Percentiles rank a stretch among this genome's conserved stretches.
Conservation (phyloP, 257 asterid species). For the Cynanchum wilfordii region DNA sequence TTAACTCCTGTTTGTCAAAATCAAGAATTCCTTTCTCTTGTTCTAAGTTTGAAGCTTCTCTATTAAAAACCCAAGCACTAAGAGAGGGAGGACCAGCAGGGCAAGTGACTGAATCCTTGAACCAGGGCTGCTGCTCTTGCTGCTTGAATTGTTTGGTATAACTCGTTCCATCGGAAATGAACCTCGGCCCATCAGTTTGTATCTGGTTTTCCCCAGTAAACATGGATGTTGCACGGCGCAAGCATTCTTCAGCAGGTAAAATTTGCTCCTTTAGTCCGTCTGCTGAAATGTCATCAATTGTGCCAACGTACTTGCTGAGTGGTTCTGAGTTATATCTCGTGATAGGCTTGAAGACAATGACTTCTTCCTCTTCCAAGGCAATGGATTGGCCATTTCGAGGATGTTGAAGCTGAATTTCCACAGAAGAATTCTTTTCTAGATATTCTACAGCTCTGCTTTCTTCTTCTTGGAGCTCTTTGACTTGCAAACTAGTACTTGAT, state of each 20-base stretch:
- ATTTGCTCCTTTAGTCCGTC: constrained; percentile 16
- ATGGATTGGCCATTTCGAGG: constrained; percentile 8
- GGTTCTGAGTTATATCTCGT: constrained; percentile 75
- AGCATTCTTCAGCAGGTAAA: constrained; percentile 43
- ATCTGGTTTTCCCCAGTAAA: constrained; percentile 34
- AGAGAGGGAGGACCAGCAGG: constrained; percentile 82
- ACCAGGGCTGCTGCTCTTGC: constrained; percentile 25
- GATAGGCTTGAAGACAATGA: constrained; percentile 85
- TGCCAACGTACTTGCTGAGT: constrained; percentile 28
- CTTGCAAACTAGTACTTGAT: constrained; percentile 17
- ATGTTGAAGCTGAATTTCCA: constrained; percentile 11
- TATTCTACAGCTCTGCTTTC: background rate
- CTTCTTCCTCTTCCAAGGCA: constrained; percentile 52
- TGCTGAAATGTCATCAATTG: constrained; percentile 22
- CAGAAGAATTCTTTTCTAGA: constrained; percentile 13
- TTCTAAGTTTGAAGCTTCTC: constrained; percentile 31
- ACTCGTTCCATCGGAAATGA: constrained; percentile 19
- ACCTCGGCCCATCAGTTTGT: constrained; percentile 36
- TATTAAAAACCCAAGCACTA: constrained; percentile 61
- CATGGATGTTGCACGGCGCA: constrained; percentile 63
- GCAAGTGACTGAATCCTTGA: constrained; percentile 38
- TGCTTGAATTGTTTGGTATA: constrained; percentile 26
- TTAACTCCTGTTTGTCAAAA: constrained; percentile 33
- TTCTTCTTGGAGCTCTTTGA: constrained; percentile 13
- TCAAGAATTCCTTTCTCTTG: constrained; percentile 30